Conservation (phyloP, 345 rosid genomes). For the Angophora floribunda region DNA sequence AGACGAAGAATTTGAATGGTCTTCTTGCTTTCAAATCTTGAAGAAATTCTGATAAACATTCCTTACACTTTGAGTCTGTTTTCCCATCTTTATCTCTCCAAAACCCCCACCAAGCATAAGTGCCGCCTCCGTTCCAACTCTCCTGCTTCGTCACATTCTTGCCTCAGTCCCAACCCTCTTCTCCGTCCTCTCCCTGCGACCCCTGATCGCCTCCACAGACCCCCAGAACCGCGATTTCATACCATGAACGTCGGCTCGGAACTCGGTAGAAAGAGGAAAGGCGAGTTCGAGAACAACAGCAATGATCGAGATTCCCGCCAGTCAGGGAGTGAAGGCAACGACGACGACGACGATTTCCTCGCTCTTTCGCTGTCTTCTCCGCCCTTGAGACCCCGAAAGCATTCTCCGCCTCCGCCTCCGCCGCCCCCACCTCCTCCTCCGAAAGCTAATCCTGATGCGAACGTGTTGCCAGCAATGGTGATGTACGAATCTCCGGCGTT, state of each 20-base stretch:
- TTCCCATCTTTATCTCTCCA: neutral
- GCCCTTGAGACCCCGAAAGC: neutral
- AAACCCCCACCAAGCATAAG: neutral
- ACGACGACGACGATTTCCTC: neutral
- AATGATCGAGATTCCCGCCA: neutral
- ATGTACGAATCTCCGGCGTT: neutral
- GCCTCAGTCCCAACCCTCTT: neutral
- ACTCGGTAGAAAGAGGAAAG: neutral
- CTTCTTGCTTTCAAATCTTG: neutral
- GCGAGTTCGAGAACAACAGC: neutral
- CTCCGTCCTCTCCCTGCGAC: neutral
- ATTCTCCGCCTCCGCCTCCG: neutral
- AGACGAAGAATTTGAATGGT: neutral
- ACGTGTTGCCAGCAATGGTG: neutral
- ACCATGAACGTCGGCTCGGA: neutral
- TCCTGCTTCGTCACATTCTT: neutral
- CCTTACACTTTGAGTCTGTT: neutral
- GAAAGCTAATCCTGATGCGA: neutral
- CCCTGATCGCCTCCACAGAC: neutral
- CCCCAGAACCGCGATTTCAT: neutral
- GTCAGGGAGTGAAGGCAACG: neutral
- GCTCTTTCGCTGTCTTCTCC: neutral
- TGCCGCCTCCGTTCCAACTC: neutral
- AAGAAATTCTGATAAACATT: neutral
- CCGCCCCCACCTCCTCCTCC: neutral